Base-by-base conservation (phyloP, 345 rosid species). In the Erodium maritimum region DNA sequence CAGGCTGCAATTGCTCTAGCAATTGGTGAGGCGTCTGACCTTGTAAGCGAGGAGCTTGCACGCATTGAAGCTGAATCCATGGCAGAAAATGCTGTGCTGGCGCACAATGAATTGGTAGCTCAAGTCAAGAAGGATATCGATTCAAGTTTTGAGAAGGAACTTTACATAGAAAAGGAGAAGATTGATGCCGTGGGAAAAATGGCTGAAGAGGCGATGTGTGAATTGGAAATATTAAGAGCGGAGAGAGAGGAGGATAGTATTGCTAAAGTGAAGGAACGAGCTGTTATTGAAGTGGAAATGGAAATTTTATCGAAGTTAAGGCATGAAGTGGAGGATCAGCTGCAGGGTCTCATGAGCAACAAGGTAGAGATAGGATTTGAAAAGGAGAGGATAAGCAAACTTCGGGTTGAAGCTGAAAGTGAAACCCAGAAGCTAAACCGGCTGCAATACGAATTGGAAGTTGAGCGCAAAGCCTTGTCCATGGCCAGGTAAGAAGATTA, bases 1-100 rank as follows among this genome's bases (percentile, higher is more conserved):
- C 99, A 93, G 79, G 82, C 90, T 54, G 96, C 96, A n/a, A 74
- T 79, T 52, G 91, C 99, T 66, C 87, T 93, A 67, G 86, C 94
- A 18, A 79, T 68, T 52, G 91, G 96, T 29, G 96, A 93, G 68
- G 88, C 85, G 70, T 73, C 86, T 52, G 96, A 86, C 5, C 21
- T 73, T 53, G 95, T 88, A 20, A 76, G 77, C 24, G 96, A 93
- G 76, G 96, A 93, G 73, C 82, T 93, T 64, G 84, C 94, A 50
- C 96, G 91, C 50, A 83, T 86, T 19, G 94, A 86, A 77, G 96
- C 99, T 52, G 99, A 88, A 63, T 73, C 91, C 48, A 75, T 90
- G 73, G 99, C 99, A 19, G 95, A 88, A 74, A 85, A 80, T 61
- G 94, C 80, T 46, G 99, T 88, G 55, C 80, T 85, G 67, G 73